Percentiles rank a stretch among this genome's conserved stretches.
phyloP scores from a whole-genome alignment of 2,329 filamentous ascomycete genomes.

The Colletotrichum somersetense region DNA sequence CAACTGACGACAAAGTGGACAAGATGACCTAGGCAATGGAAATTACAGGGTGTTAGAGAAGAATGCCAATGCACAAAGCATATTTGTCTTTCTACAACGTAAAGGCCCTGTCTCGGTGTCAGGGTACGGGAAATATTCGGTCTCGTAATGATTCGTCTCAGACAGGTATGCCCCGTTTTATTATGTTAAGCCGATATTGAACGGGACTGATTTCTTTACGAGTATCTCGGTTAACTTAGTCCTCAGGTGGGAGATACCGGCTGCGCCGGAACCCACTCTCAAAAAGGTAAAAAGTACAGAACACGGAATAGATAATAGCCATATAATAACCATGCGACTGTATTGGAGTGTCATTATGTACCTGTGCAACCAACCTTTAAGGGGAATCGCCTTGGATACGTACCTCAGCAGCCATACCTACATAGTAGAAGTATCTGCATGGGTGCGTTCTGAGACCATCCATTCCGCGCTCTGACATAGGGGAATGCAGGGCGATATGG shows the following conservation, averaged over 20 bases:
- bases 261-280: neutral
- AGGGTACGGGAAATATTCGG: slow-evolving; percentile 22
- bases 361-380: too few species aligned
- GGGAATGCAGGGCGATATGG: neutral
- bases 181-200: slow-evolving; percentile 32
- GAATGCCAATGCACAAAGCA: slow-evolving; percentile 2
- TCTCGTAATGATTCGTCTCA: slow-evolving; percentile 19
- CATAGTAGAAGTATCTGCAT: neutral
- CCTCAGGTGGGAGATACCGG: neutral
- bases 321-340: neutral
- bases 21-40: neutral
- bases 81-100: neutral
- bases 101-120: slow-evolving; percentile 16
- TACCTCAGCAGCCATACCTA: too few species aligned
- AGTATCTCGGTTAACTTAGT: slow-evolving; percentile 10
- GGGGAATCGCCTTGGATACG: too few species aligned
- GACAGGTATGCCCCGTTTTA: slow-evolving; percentile 8
- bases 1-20: neutral
- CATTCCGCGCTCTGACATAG: neutral
- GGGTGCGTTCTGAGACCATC: slow-evolving; percentile 14
- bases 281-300: neutral
- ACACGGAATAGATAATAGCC: neutral
- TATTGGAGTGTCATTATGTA: too few species aligned
- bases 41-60: slow-evolving; percentile 1
- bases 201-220: slow-evolving; percentile 22